Evolutionary conservation across 345 rosid species (phyloP).

Genomic region (Salix caprea): DNA sequence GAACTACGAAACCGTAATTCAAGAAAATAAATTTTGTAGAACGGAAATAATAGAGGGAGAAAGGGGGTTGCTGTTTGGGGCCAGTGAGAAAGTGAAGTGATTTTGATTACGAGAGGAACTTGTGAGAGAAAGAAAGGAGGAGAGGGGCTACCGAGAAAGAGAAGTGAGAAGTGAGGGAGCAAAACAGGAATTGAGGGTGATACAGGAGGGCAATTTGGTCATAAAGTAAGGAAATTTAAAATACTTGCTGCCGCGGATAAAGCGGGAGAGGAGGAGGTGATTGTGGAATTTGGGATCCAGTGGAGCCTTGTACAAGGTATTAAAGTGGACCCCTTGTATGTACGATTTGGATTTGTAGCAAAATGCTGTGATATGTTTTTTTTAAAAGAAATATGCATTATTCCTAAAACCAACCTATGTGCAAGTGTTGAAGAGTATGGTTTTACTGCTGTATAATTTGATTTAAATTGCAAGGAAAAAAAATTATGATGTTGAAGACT

Average conservation of each 20-base stretch:
- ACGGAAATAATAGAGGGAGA: neutral
- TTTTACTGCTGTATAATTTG: too few relatives aligned
- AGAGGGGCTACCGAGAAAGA: neutral
- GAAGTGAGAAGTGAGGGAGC: neutral
- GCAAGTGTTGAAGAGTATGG: too few relatives aligned
- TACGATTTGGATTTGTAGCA: too few relatives aligned
- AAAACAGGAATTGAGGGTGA: constrained; percentile 9
- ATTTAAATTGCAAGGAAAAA: too few relatives aligned
- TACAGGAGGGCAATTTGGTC: constrained; percentile 31
- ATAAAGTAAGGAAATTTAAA: neutral
- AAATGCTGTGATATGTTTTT: neutral
- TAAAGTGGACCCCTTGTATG: neutral
- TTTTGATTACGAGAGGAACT: neutral
- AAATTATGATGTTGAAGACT: too few relatives aligned
- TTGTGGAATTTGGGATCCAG: neutral
- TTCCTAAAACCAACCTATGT: too few relatives aligned
- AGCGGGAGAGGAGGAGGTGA: constrained; percentile 22
- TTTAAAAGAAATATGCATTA: too few relatives aligned
- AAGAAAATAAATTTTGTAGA: neutral
- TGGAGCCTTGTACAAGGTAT: neutral
- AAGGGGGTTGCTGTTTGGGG: neutral
- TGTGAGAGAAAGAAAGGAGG: neutral
- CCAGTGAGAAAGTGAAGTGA: neutral
- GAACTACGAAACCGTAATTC: constrained; percentile 25
- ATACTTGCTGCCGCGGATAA: constrained; percentile 29